Conservation (phyloP, 1,284 basidiomycete genomes). For the Peniophora sp. region DNA sequence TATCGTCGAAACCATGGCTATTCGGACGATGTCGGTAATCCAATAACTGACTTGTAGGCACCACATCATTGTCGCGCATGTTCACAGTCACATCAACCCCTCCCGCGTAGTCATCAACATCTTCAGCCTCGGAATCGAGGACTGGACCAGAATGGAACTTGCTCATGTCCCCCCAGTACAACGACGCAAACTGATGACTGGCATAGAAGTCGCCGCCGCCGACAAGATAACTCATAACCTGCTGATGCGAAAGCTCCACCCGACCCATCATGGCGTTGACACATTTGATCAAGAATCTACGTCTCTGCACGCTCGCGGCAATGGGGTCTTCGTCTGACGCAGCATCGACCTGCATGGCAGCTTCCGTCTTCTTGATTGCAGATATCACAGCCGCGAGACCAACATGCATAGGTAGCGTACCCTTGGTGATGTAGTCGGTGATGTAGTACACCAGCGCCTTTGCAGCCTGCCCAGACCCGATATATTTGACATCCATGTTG, state of each 20-base stretch:
- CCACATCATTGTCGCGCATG: background rate
- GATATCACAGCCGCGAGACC: constrained; percentile 13
- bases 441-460: constrained; percentile 21
- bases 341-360: constrained; percentile 9
- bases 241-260: constrained; percentile 5
- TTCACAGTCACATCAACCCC: background rate
- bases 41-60: no score
- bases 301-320: background rate
- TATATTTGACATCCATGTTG: constrained; percentile 25
- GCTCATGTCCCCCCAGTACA: constrained; percentile 4
- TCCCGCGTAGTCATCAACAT: background rate
- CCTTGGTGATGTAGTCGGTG: constrained; percentile 24
- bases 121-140: background rate
- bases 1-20: background rate
- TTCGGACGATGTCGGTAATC: background rate
- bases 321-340: constrained; percentile 3
- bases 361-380: constrained; percentile 11
- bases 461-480: constrained; percentile 20
- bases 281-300: constrained; percentile 2
- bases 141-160: background rate
- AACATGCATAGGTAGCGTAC: constrained; percentile 12
- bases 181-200: constrained; percentile 3
- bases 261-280: constrained; percentile 5
- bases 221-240: constrained; percentile 7
- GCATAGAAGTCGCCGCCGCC: constrained; percentile 7